A percentile compares a stretch with the other conserved stretches of the same genome.
These are phyloP conservation scores for Pistacia integerrima DNA, from an alignment of 345 rosid genomes.

Conservation along the genomic window DNA sequence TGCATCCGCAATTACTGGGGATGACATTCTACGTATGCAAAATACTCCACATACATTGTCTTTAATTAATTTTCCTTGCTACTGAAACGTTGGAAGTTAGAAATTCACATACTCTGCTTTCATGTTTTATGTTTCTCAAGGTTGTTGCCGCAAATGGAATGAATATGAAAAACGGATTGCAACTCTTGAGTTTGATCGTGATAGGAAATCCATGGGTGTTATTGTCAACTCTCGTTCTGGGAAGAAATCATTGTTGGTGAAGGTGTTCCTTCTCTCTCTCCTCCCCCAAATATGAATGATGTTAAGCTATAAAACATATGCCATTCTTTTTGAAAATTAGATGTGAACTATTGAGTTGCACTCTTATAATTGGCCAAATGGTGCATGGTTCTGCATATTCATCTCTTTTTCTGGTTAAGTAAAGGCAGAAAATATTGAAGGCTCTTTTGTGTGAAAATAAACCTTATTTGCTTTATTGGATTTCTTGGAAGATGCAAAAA, in stretches of 20 bases:
- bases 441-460: not conserved
- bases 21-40: conserved; percentile 38
- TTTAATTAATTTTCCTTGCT: not conserved
- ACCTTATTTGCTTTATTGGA: not conserved
- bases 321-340: too few species aligned
- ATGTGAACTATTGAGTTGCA: not conserved
- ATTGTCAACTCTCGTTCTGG: conserved; percentile 48
- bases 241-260: conserved; percentile 56
- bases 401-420: not conserved
- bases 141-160: conserved; percentile 59
- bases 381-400: not conserved
- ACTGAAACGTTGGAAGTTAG: conserved; percentile 6
- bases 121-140: conserved; percentile 28
- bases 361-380: not conserved
- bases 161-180: conserved; percentile 56
- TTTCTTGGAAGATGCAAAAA: not conserved
- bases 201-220: conserved; percentile 83
- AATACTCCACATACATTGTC: not conserved
- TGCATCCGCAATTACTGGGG: conserved; percentile 14
- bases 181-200: conserved; percentile 71
- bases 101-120: conserved; percentile 8
- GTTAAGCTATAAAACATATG: too few species aligned
- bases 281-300: not conserved
- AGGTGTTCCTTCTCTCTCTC: conserved; percentile 40
- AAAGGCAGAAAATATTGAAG: not conserved